Evolutionary conservation across 2,329 filamentous ascomycete species (phyloP), one percentile per base, ranked within the genome.

Genomic region (Phaeoacremonium minimum): DNA sequence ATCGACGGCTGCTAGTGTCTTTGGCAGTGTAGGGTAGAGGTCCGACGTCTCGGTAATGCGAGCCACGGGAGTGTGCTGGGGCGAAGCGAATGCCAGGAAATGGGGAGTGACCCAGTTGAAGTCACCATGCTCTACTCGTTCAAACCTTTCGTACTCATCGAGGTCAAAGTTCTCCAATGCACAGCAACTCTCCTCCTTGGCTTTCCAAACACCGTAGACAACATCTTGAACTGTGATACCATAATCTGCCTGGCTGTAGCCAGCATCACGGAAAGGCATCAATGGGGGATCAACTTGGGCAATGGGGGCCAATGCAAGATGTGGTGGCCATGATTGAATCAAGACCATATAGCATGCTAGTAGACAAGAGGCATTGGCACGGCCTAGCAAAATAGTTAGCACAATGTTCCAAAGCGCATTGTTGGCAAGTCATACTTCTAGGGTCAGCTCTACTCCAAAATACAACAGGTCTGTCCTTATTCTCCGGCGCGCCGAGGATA

Each of bases 91-190:
- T 15, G 93, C 93, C 35, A 98, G 77, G 67, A 98, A 98, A 55
- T 90, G 73, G 7, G 91, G 90, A 6, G 90, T 95, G 41, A 98
- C 78, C 93, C 93, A 98, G 77, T 98, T 98, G 83, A 98, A 98
- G 66, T 98, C 93, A 45, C 93, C 93, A 71, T 96, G 89, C 59
- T 98, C 93, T 15, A 98, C 93, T 40, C 93, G 79, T 67, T 98
- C 93, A 52, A 80, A 98, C 58, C 79, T 85, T 66, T 98, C 93
- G 59, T 98, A 98, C 77, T 96, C 88, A 66, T 96, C 90, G 15
- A 98, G 75, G 53, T 91, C 90, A 57, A 98, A 98, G 58, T 93
- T 88, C 57, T 94, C 89, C 41, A 98, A 71, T 37, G 87, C 86
- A 56, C 90, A 94, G 52, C 95, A 83, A 32, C 85, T 84, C 63